phyloP scores from a whole-genome alignment of 352 stramenopile species.

The Globisporangium acanthophoron region DNA sequence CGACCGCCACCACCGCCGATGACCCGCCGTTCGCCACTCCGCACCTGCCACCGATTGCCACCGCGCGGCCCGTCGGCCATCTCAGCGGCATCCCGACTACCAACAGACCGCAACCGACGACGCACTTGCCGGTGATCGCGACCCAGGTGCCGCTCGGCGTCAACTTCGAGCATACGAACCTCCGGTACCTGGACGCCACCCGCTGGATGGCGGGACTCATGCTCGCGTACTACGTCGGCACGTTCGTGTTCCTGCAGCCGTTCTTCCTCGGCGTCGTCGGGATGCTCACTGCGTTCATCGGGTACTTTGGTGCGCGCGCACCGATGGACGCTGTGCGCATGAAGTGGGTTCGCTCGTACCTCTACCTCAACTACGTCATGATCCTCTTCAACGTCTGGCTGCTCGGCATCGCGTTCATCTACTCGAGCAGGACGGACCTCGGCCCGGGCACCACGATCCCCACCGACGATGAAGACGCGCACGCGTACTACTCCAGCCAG shows the following conservation, averaged over 20 bases:
- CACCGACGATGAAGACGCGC: constrained; percentile 16
- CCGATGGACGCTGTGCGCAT: constrained; percentile 53
- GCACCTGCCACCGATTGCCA: constrained; percentile 36
- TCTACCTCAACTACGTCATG: constrained; percentile 73
- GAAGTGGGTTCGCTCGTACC: constrained; percentile 66
- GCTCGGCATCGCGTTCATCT: constrained; percentile 40
- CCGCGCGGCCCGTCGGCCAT: constrained; percentile 35
- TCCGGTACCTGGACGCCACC: constrained; percentile 56
- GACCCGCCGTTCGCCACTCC: constrained; percentile 22
- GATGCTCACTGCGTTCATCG: constrained; percentile 57
- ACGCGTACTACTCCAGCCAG: constrained; percentile 30
- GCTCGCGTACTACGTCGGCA: constrained; percentile 61
- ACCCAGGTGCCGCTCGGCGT: constrained; percentile 23
- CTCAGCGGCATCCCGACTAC: constrained; percentile 33
- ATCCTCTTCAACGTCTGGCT: constrained; percentile 63
- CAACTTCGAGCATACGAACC: constrained; percentile 34
- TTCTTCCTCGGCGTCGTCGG: constrained; percentile 57
- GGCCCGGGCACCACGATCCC: constrained; percentile 3
- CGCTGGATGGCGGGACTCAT: constrained; percentile 55
- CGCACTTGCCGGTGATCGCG: constrained; percentile 25
- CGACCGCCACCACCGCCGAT: constrained; percentile 4
- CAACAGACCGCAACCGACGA: constrained; percentile 8
- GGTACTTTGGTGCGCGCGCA: constrained; percentile 48
- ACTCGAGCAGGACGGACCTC: constrained; percentile 25
- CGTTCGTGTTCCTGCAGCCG: constrained; percentile 71